A percentile compares a stretch with the other conserved stretches of the same genome.
Conservation (phyloP, 148 eudicot genomes). For the Beta vulgaris region DNA sequence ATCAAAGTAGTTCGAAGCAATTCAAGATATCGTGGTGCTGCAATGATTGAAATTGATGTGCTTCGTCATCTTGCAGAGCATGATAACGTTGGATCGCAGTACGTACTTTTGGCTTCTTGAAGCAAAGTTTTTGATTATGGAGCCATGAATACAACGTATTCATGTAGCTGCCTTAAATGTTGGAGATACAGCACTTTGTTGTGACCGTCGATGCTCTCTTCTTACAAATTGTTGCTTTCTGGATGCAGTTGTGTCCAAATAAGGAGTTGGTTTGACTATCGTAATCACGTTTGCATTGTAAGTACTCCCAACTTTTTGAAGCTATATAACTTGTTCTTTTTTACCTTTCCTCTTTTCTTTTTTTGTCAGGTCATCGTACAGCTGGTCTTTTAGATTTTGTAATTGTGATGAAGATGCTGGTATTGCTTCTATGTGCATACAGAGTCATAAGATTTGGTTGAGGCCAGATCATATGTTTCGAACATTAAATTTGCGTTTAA, state of each 20-base stretch:
- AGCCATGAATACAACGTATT: slow-evolving; percentile 2
- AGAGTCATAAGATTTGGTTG: neutral
- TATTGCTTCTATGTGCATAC: slow-evolving; percentile 5
- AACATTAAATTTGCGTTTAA: neutral
- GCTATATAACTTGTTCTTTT: neutral
- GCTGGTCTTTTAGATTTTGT: slow-evolving; percentile 4
- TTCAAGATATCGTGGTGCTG: slow-evolving; percentile 80
- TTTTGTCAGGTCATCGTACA: slow-evolving; percentile 10
- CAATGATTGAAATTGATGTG: slow-evolving; percentile 80
- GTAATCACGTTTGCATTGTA: slow-evolving; percentile 91
- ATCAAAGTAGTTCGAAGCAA: slow-evolving; percentile 80
- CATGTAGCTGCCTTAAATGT: slow-evolving; percentile 5
- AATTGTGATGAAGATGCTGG: slow-evolving; percentile 14
- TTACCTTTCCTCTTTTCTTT: neutral
- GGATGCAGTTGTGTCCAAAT: slow-evolving; percentile 81
- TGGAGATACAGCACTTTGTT: slow-evolving; percentile 11
- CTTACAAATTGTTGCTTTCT: slow-evolving; percentile 26
- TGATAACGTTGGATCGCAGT: slow-evolving; percentile 57
- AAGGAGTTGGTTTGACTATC: slow-evolving; percentile 84
- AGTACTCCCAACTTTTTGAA: slow-evolving; percentile 37
- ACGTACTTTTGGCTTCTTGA: slow-evolving; percentile 31
- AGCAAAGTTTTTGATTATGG: slow-evolving; percentile 13
- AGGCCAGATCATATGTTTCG: neutral
- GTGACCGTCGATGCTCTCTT: slow-evolving; percentile 21
- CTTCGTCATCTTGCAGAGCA: slow-evolving; percentile 69